These are phyloP conservation scores for Laetiporus sulphureus DNA, from an alignment of 1,284 basidiomycete species.

Conservation along the genomic window DNA sequence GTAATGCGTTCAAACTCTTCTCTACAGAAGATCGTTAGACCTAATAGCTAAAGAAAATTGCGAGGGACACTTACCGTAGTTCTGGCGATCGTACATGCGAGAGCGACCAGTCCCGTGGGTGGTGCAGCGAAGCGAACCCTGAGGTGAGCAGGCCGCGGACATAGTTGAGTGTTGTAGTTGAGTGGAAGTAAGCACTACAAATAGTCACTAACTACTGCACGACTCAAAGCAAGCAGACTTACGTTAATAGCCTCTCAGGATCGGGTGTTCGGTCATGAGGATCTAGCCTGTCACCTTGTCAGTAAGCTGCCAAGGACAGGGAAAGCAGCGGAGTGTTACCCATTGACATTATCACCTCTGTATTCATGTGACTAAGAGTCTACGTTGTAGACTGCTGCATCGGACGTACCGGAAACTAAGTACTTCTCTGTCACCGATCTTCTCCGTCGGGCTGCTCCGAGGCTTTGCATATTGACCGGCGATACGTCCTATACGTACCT, in stretches of 20 bases:
- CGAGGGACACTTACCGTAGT: slow-evolving; percentile 43
- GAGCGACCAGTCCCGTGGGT: slow-evolving; percentile 91
- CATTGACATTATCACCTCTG: slow-evolving; percentile 96
- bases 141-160: slow-evolving; percentile 84
- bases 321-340: no score
- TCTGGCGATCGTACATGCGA: slow-evolving; percentile 83
- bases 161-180: slow-evolving; percentile 89
- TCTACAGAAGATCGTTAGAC: slow-evolving; percentile 27
- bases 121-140: slow-evolving; percentile 87
- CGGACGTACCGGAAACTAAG: slow-evolving; percentile 69
- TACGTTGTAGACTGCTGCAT: neutral
- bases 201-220: neutral
- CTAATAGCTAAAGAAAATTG: neutral
- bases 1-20: slow-evolving; percentile 84
- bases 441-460: slow-evolving; percentile 82
- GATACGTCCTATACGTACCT: slow-evolving; percentile 86
- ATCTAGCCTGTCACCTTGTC: slow-evolving; percentile 64
- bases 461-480: slow-evolving; percentile 98
- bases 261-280: slow-evolving; percentile 79
- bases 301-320: no score
- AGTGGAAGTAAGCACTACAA: slow-evolving; percentile 92
- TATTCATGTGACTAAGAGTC: neutral
- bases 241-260: slow-evolving; percentile 82
- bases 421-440: slow-evolving; percentile 61
- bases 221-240: slow-evolving; percentile 7